Percentiles rank a stretch among this genome's conserved stretches.
Evolutionary conservation across 192 early-diverging fungal genomes (phyloP).

Genomic region (Chytriomyces sp.): DNA sequence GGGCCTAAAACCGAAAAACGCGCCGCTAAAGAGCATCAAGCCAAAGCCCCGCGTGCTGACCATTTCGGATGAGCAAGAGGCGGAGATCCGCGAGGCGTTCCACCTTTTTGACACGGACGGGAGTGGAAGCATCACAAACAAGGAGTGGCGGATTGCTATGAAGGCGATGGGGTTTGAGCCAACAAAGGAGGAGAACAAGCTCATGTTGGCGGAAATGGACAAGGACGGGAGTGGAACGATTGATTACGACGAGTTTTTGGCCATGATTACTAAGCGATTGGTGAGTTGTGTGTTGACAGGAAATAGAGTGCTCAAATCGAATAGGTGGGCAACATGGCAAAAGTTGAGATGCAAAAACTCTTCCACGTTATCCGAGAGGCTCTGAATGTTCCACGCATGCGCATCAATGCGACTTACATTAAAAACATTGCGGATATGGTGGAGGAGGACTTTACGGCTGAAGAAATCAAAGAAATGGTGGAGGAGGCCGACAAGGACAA

Average conservation of each 20-base stretch:
- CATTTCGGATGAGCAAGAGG: constrained; percentile 50
- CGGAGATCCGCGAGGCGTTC: constrained; percentile 68
- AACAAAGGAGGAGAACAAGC: constrained; percentile 46
- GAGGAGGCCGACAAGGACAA: constrained; percentile 55
- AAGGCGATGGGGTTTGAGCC: constrained; percentile 56
- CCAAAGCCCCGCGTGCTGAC: constrained; percentile 13
- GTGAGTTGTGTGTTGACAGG: background rate
- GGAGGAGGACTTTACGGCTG: constrained; percentile 46
- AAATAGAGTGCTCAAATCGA: background rate
- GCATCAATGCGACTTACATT: constrained; percentile 39
- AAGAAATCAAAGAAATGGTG: constrained; percentile 55
- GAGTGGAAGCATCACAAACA: constrained; percentile 39
- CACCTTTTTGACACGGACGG: constrained; percentile 72
- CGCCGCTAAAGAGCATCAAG: background rate
- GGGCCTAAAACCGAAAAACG: constrained; percentile 6
- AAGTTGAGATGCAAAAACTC: constrained; percentile 35
- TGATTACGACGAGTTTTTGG: constrained; percentile 49
- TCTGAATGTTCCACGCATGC: background rate
- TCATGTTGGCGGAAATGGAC: constrained; percentile 52
- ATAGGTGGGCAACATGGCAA: constrained; percentile 36
- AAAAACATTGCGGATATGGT: constrained; percentile 40
- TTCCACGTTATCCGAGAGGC: constrained; percentile 34
- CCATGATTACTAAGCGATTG: constrained; percentile 40
- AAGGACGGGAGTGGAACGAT: constrained; percentile 50
- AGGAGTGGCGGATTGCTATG: constrained; percentile 66